Base-by-base conservation (phyloP, 1,284 basidiomycete species). In the Puccinia horiana region DNA sequence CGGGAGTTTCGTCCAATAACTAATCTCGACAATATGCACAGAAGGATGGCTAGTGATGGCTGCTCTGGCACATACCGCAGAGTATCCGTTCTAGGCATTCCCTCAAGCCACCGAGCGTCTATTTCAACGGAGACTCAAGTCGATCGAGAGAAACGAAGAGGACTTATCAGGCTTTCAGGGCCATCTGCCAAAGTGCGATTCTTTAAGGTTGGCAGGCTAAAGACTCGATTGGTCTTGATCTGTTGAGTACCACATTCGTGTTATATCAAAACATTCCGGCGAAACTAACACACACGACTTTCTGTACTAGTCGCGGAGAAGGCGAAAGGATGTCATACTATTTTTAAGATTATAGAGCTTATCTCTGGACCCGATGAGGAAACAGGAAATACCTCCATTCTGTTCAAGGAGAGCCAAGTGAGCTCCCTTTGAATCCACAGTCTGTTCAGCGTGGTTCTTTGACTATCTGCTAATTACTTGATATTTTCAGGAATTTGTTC, bases 151-250 rank as follows among this genome's bases (percentile, higher is more conserved):
- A 76, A 42, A 88, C 56, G 42, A 44, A 76, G 75, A 23, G 56
- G 86, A 29, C 94, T 95, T 0, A 94, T 97, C 86, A 93, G 94
- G 84, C 89, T 98, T 47, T 94, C 93, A 85, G 92, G 93, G 12
- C 92, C 91, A 84, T 92, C 93, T 85, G 96, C 37, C 0, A 74
- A 97, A 85, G 95, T 98, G 11, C 91, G 93, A 83, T 98, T 96
- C 88, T 98, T 99, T 89, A 93, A 92, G 80, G 93, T 97, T 32
- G 96, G 96, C 29, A 92, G 92, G 83, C 89, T 96, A 52, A 91
- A 92, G 49, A 93, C 92, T 40, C 90, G 94, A 18, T 96, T 95
- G 0, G 88, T 97, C 29, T 92, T 99, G 11, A 92, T 97, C 79
- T 80, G 78, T 80, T 40, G 63, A 54, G 47, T 78, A 23, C 18